Evolutionary conservation across 345 rosid genomes (phyloP), one percentile per base, ranked within the genome.

Genomic region (Citrus reticulata): DNA sequence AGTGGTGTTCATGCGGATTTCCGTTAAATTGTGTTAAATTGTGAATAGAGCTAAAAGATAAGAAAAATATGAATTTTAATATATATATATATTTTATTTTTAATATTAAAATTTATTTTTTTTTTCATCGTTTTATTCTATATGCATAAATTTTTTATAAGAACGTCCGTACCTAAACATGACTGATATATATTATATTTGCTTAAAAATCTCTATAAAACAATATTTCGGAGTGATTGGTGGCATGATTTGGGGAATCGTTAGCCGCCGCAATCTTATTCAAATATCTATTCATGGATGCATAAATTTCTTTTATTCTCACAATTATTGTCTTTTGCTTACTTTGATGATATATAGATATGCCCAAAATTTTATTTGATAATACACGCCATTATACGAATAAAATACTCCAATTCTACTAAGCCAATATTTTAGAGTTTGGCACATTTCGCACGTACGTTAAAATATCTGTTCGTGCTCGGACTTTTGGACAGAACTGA

Each of bases 201-300:
- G 17, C 58, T 16, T 54, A 54, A 19, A 16, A 54, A 17, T 54
- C 17, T 54, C 20, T 17, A 54, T 54, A 5, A 5, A 54, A 54
- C 22, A 5, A 5, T 54, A 54, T 6, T 4, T 22, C 61, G 82
- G 93, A 90, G 88, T 85, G 86, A 88, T 85, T 82, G 87, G 85
- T 73, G 93, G 89, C 91, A 83, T 55, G 88, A 89, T 88, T 86
- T 79, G 78, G 76, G 92, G 88, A 77, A 81, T 73, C 35, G 73
- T n/a, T 29, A 77, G 87, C 85, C 85, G 88, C 86, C 88, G 83
- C 77, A 82, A 83, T 82, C 84, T 68, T 69, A 46, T 37, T 54
- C 67, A 70, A 71, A 55, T 54, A 30, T 68, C 60, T 77, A 29
- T 63, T 35, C 42, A 7, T 25, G 74, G 40, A 40, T 54, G 62